These are phyloP conservation scores for Globisporangium alternatum DNA, from an alignment of 352 stramenopile species.

Conservation along the genomic window DNA sequence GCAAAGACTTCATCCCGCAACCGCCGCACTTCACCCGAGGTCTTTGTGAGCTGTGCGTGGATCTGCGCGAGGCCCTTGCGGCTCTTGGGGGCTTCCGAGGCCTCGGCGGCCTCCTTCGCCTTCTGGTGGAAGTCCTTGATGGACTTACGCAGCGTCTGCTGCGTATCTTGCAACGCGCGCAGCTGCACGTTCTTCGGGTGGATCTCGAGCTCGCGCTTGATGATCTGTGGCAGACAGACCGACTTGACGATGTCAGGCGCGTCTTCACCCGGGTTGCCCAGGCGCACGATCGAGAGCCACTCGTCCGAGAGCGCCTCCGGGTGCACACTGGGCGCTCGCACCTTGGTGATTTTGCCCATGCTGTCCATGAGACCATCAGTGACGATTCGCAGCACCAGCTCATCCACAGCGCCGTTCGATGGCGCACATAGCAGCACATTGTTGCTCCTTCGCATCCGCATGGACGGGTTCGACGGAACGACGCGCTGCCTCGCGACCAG, in stretches of 20 bases:
- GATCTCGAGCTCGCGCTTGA: slow-evolving; percentile 76
- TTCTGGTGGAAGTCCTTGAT: slow-evolving; percentile 81
- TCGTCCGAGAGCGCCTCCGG: slow-evolving; percentile 40
- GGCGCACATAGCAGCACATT: slow-evolving; percentile 86
- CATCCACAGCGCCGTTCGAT: slow-evolving; percentile 90
- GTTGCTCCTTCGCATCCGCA: slow-evolving; percentile 34
- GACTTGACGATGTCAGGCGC: slow-evolving; percentile 67
- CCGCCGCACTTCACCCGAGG: slow-evolving; percentile 74
- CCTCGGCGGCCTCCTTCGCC: slow-evolving; percentile 32
- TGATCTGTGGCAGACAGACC: slow-evolving; percentile 77
- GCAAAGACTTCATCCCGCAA: slow-evolving; percentile 79
- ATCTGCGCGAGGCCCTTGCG: slow-evolving; percentile 69
- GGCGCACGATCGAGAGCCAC: slow-evolving; percentile 72
- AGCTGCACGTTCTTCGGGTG: slow-evolving; percentile 80
- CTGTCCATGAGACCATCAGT: slow-evolving; percentile 77
- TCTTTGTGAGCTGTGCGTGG: slow-evolving; percentile 69
- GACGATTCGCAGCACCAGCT: slow-evolving; percentile 86
- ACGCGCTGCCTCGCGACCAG: slow-evolving; percentile 53
- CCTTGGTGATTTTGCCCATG: slow-evolving; percentile 41
- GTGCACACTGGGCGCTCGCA: slow-evolving; percentile 71
- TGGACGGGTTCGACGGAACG: slow-evolving; percentile 17
- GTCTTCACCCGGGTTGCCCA: slow-evolving; percentile 77
- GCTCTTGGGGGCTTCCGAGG: slow-evolving; percentile 19
- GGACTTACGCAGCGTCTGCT: slow-evolving; percentile 52
- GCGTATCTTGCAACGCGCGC: slow-evolving; percentile 53